A percentile compares a stretch with the other conserved stretches of the same genome.
phyloP scores from a whole-genome alignment of 2,329 filamentous ascomycete genomes.

The Talaromyces sp. region DNA sequence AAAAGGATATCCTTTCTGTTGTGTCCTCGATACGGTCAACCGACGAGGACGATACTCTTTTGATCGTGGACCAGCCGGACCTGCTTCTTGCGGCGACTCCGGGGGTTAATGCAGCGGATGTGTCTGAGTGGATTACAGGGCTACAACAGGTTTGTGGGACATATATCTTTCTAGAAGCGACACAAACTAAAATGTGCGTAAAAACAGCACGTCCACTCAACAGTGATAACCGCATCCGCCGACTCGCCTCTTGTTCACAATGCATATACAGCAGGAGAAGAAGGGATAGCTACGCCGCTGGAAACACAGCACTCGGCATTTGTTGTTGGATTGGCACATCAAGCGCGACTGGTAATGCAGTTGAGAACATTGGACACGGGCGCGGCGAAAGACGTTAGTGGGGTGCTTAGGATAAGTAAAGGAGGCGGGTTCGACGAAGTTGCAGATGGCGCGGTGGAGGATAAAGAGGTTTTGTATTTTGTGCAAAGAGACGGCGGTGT shows the following conservation, averaged over 20 bases:
- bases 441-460: slow-evolving; percentile 31
- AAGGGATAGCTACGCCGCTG: slow-evolving; percentile 51
- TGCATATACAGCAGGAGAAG: slow-evolving; percentile 10
- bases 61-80: slow-evolving; percentile 63
- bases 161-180: background rate
- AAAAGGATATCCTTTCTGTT: slow-evolving; percentile 28
- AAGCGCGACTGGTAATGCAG: slow-evolving; percentile 64
- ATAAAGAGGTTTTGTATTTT: slow-evolving; percentile 75
- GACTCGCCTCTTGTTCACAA: slow-evolving; percentile 64
- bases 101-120: slow-evolving; percentile 34
- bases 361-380: slow-evolving; percentile 77
- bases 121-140: slow-evolving; percentile 53
- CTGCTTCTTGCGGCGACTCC: slow-evolving; percentile 56
- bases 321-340: slow-evolving; percentile 65
- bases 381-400: slow-evolving; percentile 83
- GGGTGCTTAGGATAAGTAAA: slow-evolving; percentile 70
- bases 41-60: slow-evolving; percentile 38
- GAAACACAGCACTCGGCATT: slow-evolving; percentile 69
- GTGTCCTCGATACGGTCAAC: slow-evolving; percentile 12
- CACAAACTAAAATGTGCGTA: background rate
- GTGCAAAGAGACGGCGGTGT: slow-evolving; percentile 73
- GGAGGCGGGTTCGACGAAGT: slow-evolving; percentile 41
- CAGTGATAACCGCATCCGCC: slow-evolving; percentile 63
- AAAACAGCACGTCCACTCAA: slow-evolving; percentile 55
- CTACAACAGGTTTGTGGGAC: slow-evolving; percentile 48